A percentile compares a stretch with the other conserved stretches of the same genome.
Conservation (phyloP, 148 eudicot species). For the Silene uniflora region DNA sequence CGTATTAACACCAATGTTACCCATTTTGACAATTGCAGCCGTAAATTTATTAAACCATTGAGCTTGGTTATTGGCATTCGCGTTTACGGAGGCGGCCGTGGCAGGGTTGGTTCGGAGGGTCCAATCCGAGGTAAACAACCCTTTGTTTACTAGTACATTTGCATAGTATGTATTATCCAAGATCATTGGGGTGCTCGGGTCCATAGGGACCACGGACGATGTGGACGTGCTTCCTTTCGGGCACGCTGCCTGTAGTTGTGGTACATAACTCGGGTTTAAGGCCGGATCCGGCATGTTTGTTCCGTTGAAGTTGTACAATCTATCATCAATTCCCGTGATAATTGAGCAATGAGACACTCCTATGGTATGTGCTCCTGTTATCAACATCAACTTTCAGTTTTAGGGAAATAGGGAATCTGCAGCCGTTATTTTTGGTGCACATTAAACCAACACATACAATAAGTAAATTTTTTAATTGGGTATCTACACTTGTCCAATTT, state of each 20-base stretch:
- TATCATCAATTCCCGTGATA: conserved; percentile 7
- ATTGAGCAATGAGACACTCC: conserved; percentile 29
- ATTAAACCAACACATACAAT: too few species aligned
- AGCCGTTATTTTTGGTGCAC: too few species aligned
- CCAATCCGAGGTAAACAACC: conserved; percentile 34
- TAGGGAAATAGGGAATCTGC: too few species aligned
- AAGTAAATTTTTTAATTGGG: too few species aligned
- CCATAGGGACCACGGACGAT: conserved; percentile 34
- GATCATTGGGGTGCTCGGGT: conserved; percentile 20
- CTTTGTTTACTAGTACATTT: conserved; percentile 14
- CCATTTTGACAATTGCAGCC: conserved; percentile 67
- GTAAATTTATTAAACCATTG: conserved; percentile 45
- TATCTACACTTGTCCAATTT: too few species aligned
- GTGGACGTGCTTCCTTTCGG: conserved; percentile 40
- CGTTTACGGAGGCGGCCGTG: conserved; percentile 37
- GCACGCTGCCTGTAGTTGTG: conserved; percentile 45
- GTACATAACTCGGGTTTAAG: conserved; percentile 39
- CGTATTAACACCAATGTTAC: conserved; percentile 41
- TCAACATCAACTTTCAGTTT: too few species aligned
- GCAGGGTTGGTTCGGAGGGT: conserved; percentile 33
- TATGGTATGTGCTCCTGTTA: conserved; percentile 32
- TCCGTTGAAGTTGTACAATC: conserved; percentile 29
- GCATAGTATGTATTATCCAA: conserved; percentile 23
- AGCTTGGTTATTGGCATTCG: conserved; percentile 31
- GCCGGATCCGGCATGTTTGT: conserved; percentile 40